These are phyloP conservation scores for Neonectria magnoliae DNA, from an alignment of 2,329 filamentous ascomycete species.

Conservation along the genomic window DNA sequence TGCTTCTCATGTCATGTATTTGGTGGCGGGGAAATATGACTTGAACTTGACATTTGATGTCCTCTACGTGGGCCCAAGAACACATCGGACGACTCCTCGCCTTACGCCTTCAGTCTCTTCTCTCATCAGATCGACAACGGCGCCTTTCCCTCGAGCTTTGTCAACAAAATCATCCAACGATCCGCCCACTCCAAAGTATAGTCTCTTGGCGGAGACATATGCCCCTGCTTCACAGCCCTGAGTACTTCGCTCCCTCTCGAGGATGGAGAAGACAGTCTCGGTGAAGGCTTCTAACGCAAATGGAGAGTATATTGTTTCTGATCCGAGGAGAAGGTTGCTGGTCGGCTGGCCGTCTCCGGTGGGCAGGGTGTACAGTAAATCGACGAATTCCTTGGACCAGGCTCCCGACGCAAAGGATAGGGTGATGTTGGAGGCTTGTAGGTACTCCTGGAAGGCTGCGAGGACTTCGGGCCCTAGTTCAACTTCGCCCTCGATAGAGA, in stretches of 20 bases:
- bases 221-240: slow-evolving; percentile 63
- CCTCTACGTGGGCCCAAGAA: slow-evolving; percentile 41
- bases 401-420: slow-evolving; percentile 78
- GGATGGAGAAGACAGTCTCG: slow-evolving; percentile 69
- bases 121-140: slow-evolving; percentile 59
- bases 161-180: slow-evolving; percentile 79
- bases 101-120: slow-evolving; percentile 71
- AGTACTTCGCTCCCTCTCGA: slow-evolving; percentile 55
- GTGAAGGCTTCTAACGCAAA: slow-evolving; percentile 75
- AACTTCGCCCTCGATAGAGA: slow-evolving; percentile 67
- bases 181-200: slow-evolving; percentile 87
- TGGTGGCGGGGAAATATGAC: not conserved
- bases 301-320: slow-evolving; percentile 86
- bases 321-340: slow-evolving; percentile 70
- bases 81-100: slow-evolving; percentile 67
- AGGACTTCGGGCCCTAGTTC: slow-evolving; percentile 70
- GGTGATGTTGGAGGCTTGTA: slow-evolving; percentile 61
- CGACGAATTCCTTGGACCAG: slow-evolving; percentile 74
- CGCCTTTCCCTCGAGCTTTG: slow-evolving; percentile 60
- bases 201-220: slow-evolving; percentile 78
- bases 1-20: not conserved
- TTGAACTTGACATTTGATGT: slow-evolving; percentile 14
- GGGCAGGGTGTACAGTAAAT: slow-evolving; percentile 59
- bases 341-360: slow-evolving; percentile 18
- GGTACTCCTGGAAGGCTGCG: slow-evolving; percentile 64